phyloP scores from a whole-genome alignment of 495 filamentous ascomycete genomes.

The Chaetomidium leptoderma region DNA sequence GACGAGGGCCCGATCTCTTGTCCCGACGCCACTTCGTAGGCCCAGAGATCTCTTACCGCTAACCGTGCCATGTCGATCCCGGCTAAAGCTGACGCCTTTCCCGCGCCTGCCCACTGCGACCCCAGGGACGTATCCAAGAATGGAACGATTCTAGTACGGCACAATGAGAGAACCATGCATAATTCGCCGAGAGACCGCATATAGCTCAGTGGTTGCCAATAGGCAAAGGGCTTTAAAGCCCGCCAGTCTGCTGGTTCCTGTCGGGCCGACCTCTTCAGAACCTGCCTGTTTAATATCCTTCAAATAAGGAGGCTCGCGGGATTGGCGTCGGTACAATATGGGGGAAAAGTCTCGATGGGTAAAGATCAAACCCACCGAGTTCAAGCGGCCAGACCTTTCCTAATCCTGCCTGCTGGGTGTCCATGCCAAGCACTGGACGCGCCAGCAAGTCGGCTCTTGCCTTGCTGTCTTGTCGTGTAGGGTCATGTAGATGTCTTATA shows the following conservation, averaged over 20 bases:
- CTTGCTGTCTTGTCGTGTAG: no score
- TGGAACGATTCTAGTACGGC: background rate
- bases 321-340: slow-evolving; percentile 1
- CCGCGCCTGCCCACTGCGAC: background rate
- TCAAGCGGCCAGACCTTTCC: background rate
- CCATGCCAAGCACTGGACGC: background rate
- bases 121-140: background rate
- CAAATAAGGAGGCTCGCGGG: background rate
- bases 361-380: background rate
- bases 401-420: background rate
- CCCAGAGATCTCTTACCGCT: background rate
- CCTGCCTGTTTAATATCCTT: background rate
- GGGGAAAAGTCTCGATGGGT: background rate
- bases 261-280: background rate
- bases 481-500: background rate
- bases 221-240: background rate
- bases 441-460: background rate
- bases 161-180: background rate
- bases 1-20: background rate
- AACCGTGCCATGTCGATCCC: background rate
- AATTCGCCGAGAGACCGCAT: background rate
- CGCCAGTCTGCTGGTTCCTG: background rate
- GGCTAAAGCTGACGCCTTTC: background rate
- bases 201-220: background rate
- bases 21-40: background rate